phyloP scores from a whole-genome alignment of 1,139 yeast genomes.

The Taphrina betulina region DNA sequence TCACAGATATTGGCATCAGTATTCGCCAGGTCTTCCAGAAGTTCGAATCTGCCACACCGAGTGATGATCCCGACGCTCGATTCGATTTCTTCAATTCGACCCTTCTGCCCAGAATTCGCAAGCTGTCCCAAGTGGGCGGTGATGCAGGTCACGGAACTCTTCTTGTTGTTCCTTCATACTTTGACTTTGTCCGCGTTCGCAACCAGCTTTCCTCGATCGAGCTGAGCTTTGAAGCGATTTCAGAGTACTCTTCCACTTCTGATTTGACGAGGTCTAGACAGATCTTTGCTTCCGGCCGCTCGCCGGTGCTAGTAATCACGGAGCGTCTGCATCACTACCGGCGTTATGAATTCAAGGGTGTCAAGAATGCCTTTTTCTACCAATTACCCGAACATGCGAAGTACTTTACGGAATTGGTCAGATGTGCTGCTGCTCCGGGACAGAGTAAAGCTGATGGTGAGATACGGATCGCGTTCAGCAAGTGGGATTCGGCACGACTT shows the following conservation, averaged over 20 bases:
- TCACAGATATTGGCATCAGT: constrained; percentile 48
- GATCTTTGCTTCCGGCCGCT: constrained; percentile 60
- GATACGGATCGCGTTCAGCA: constrained; percentile 67
- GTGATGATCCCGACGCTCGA: constrained; percentile 72
- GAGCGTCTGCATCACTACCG: constrained; percentile 93
- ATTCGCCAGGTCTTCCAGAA: constrained; percentile 42
- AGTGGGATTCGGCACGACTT: constrained; percentile 75
- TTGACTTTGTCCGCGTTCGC: constrained; percentile 78
- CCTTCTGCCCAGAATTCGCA: constrained; percentile 65
- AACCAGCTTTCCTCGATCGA: constrained; percentile 56
- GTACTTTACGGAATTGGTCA: constrained; percentile 76
- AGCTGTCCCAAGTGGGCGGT: constrained; percentile 43
- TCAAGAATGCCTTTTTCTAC: constrained; percentile 75
- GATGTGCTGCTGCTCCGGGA: constrained; percentile 46
- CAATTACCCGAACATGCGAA: constrained; percentile 81
- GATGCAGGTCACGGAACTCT: constrained; percentile 61
- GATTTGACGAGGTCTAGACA: constrained; percentile 71
- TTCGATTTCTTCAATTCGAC: constrained; percentile 76
- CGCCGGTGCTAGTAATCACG: constrained; percentile 75
- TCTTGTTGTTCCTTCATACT: constrained; percentile 79
- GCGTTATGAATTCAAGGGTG: constrained; percentile 83
- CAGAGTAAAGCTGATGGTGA: constrained; percentile 45
- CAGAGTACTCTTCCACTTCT: constrained; percentile 76
- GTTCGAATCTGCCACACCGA: constrained; percentile 54
- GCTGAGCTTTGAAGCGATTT: constrained; percentile 59